These are phyloP conservation scores for Cnidoscolus chayamansa DNA, from an alignment of 441 rosid genomes.

Conservation along the genomic window DNA sequence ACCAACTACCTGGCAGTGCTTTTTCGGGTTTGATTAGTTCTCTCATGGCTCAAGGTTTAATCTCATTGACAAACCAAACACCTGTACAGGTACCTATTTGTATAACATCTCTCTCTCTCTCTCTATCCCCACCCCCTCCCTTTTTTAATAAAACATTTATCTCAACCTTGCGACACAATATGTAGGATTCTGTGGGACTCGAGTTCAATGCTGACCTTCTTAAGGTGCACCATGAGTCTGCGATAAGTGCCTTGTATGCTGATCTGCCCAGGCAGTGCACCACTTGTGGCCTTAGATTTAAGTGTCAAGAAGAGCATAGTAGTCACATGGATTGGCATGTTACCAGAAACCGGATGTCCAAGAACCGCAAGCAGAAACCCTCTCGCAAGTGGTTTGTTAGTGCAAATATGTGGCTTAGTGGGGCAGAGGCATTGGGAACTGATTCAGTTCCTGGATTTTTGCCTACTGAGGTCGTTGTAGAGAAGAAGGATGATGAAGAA, in stretches of 20 bases:
- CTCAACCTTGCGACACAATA: conserved; percentile 29
- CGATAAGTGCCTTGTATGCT: conserved; percentile 64
- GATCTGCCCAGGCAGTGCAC: conserved; percentile 98
- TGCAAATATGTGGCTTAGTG: conserved; percentile 95
- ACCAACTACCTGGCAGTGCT: conserved; percentile 51
- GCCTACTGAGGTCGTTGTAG: conserved; percentile 58
- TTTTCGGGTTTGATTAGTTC: conserved; percentile 80
- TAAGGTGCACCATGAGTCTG: conserved; percentile 78
- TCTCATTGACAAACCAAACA: conserved; percentile 59
- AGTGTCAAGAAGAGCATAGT: conserved; percentile 92
- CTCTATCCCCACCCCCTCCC: too few relatives aligned
- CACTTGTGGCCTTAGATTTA: conserved; percentile 93
- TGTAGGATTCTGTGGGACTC: conserved; percentile 66
- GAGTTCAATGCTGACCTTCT: conserved; percentile 81
- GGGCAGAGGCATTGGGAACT: conserved; percentile 93
- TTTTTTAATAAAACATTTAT: not conserved
- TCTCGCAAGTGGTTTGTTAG: conserved; percentile 98
- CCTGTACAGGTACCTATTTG: conserved; percentile 59
- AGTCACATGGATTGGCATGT: conserved; percentile 99
- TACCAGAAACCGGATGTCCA: conserved; percentile 90
- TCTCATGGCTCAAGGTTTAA: conserved; percentile 90
- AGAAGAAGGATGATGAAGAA: conserved; percentile 86
- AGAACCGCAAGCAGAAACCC: conserved; percentile 80
- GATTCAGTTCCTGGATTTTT: conserved; percentile 92
- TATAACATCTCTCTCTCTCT: conserved; percentile 20